A percentile compares a stretch with the other conserved stretches of the same genome.
Conservation (phyloP, 768 basidiomycete species). For the Lactarius akahatsu region DNA sequence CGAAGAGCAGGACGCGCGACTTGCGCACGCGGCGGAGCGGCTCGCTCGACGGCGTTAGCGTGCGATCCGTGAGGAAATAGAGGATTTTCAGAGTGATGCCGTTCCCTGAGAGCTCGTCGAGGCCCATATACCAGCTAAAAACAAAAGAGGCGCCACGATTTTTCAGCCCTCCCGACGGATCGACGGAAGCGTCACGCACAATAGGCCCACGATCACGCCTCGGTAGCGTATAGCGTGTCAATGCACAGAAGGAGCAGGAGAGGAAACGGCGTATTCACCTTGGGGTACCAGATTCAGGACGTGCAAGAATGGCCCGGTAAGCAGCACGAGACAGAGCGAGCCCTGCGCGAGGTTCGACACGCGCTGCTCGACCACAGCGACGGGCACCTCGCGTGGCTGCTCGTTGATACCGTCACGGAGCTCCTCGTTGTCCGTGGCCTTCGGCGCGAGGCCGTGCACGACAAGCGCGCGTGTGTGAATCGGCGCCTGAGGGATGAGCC, state of each 20-base stretch:
- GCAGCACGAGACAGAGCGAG: slow-evolving; percentile 69
- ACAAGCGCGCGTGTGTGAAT: slow-evolving; percentile 87
- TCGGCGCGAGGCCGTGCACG: slow-evolving; percentile 53
- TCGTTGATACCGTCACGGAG: slow-evolving; percentile 34
- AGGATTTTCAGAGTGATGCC: slow-evolving; percentile 81
- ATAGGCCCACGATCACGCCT: slow-evolving; percentile 81
- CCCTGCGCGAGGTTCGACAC: slow-evolving; percentile 90
- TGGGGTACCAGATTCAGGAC: slow-evolving; percentile 77
- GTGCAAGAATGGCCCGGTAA: slow-evolving; percentile 80
- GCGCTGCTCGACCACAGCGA: slow-evolving; percentile 88
- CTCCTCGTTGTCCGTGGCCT: slow-evolving; percentile 37
- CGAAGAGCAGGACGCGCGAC: slow-evolving; percentile 68
- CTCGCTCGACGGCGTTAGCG: slow-evolving; percentile 60
- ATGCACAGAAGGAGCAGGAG: slow-evolving; percentile 23
- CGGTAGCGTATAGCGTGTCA: background rate
- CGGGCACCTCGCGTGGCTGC: slow-evolving; percentile 48
- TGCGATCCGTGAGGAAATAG: slow-evolving; percentile 73
- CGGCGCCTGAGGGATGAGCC: slow-evolving; percentile 83
- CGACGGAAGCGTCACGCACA: slow-evolving; percentile 48
- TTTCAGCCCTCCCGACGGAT: background rate
- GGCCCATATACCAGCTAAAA: slow-evolving; percentile 87
- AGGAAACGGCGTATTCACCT: slow-evolving; percentile 35
- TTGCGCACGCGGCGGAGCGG: slow-evolving; percentile 75
- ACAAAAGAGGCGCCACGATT: background rate
- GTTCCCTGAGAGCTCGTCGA: slow-evolving; percentile 73